phyloP scores from a whole-genome alignment of 2,329 filamentous ascomycete species.

The Curvularia sp. region DNA sequence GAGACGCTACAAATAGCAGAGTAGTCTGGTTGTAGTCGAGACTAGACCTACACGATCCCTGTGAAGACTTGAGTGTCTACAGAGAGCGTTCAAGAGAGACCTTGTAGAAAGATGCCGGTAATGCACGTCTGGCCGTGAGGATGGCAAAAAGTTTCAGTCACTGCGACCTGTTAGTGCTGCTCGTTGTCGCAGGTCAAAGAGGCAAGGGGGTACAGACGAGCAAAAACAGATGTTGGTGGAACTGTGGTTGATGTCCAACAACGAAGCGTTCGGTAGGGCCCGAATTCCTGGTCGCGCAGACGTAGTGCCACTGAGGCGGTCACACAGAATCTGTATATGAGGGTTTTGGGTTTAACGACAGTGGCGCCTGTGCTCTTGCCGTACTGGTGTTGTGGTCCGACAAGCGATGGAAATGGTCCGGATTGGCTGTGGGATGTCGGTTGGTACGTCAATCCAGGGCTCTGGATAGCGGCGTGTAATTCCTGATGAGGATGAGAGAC shows the following conservation, averaged over 20 bases:
- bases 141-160: slow-evolving; percentile 54
- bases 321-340: slow-evolving; percentile 47
- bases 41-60: slow-evolving; percentile 58
- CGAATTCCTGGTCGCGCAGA: slow-evolving; percentile 58
- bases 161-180: slow-evolving; percentile 49
- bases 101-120: slow-evolving; percentile 28
- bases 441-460: slow-evolving; percentile 32
- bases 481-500: slow-evolving; percentile 34
- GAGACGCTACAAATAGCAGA: slow-evolving; percentile 47
- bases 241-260: slow-evolving; percentile 45
- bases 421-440: slow-evolving; percentile 35
- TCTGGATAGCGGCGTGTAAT: slow-evolving; percentile 36
- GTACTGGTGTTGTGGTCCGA: slow-evolving; percentile 40
- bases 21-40: slow-evolving; percentile 48
- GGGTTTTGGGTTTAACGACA: slow-evolving; percentile 44
- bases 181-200: slow-evolving; percentile 45
- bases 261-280: slow-evolving; percentile 50
- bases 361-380: slow-evolving; percentile 36
- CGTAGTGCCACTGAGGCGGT: slow-evolving; percentile 53
- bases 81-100: slow-evolving; percentile 31
- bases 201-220: slow-evolving; percentile 50
- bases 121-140: slow-evolving; percentile 55
- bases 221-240: slow-evolving; percentile 49
- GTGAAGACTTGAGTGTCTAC: slow-evolving; percentile 59
- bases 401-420: slow-evolving; percentile 26